Base-by-base conservation (phyloP, 495 filamentous ascomycete genomes). In the Neurospora sp. region DNA sequence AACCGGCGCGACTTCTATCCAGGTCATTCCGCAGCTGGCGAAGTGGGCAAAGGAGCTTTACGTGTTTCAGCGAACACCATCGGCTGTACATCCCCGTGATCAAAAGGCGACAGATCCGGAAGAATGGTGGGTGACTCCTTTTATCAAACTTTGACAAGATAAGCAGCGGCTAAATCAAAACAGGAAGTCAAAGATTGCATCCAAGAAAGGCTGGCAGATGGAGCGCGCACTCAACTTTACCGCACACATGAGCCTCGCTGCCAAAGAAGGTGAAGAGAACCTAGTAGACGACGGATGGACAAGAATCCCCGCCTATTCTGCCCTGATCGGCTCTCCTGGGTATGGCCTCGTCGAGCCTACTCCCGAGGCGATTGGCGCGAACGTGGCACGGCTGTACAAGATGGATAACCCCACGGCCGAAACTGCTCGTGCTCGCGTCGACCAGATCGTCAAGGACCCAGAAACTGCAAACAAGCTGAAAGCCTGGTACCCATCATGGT, bases 11-110 rank as follows among this genome's bases (percentile, higher is more conserved):
- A 88, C 87, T 0, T 86, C 86, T 4, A 80, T 89, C 16, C 86
- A 89, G 74, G 81, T 80, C 0, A 78, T 89, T 0, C 87, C 87
- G 1, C 71, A 78, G n/a, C 77, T 88, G 0, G 87, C 85, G 18
- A 81, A 83, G 70, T 85, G 78, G 46, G 84, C 83, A 0, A 83
- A 87, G 72, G 81, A 88, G 61, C 70, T 89, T 5, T 87, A 85
- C 71, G 83, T 89, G 37, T 83, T 88, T 73, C 87, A 89, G 72
- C 86, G 87, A 14, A 89, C 87, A 22, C 86, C 87, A 27, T 82
- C 88, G 0, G 71, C 83, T 0, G 85, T 91, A 5, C 83, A 82
- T 70, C 20, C 31, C 40, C 87, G 87, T 27, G 80, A 80, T 4
- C 83, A 91, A 69, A 78, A 80, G 48, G 71, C 77, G 9, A 90